phyloP scores from a whole-genome alignment of 257 asterid genomes.

The Thymus mandschuricus region DNA sequence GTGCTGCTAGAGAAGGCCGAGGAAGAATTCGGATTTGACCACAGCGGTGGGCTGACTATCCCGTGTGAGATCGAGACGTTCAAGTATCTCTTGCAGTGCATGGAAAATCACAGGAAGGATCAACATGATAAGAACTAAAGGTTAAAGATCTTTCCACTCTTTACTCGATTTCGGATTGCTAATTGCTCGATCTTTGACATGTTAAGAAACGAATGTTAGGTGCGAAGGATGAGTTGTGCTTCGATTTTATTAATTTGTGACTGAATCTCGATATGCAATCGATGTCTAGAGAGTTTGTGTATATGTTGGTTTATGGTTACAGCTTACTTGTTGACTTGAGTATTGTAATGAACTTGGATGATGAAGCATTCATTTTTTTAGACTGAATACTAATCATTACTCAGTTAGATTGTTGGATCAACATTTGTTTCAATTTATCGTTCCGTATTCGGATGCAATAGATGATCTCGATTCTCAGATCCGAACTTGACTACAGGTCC shows the following conservation, averaged over 20 bases:
- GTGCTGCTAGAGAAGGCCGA: slow-evolving; percentile 60
- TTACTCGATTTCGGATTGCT: neutral
- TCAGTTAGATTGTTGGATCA: neutral
- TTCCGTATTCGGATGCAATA: neutral
- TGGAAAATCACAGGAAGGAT: slow-evolving; percentile 50
- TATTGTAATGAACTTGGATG: slow-evolving; percentile 22
- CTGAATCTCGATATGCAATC: slow-evolving; percentile 8
- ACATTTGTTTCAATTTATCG: neutral
- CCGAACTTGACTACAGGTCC: neutral
- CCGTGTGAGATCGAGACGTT: slow-evolving; percentile 71
- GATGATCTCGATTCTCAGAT: neutral
- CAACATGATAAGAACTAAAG: slow-evolving; percentile 35
- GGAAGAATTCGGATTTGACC: slow-evolving; percentile 68
- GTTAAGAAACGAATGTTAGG: neutral
- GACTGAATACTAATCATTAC: neutral
- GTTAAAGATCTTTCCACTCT: slow-evolving; percentile 21
- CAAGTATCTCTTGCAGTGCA: slow-evolving; percentile 58
- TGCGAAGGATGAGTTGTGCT: neutral
- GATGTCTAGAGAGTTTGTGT: slow-evolving; percentile 5
- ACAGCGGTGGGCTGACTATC: slow-evolving; percentile 55
- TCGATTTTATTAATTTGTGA: neutral
- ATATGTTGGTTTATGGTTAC: neutral
- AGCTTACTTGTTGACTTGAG: neutral
- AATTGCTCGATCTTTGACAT: neutral
- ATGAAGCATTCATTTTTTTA: slow-evolving; percentile 1